Conservation (phyloP, 163 green algal genomes). For the Chlorella variabilis region DNA sequence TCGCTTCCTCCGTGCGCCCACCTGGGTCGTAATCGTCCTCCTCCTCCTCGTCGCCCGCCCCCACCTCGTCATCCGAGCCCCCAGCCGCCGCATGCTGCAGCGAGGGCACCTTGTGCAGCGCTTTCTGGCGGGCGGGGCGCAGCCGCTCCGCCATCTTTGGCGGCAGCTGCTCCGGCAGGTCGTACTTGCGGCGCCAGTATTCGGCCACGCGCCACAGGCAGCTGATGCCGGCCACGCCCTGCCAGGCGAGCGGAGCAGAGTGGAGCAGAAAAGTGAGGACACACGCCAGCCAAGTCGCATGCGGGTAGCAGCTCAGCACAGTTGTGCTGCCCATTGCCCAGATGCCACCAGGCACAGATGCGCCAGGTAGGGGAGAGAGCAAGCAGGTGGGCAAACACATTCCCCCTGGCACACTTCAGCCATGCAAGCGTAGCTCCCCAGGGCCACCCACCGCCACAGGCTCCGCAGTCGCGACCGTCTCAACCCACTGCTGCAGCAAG, state of each 20-base stretch:
- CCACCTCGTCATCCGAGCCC: conserved; percentile 7
- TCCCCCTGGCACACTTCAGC: too few species aligned
- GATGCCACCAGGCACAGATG: background rate
- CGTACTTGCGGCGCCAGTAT: conserved; percentile 13
- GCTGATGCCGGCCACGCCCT: conserved; percentile 30
- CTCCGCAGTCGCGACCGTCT: conserved; percentile 31
- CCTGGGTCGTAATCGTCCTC: conserved; percentile 14
- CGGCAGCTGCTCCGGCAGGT: conserved; percentile 30
- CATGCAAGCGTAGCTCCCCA: too few species aligned
- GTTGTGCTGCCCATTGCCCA: too few species aligned
- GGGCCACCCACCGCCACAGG: conserved; percentile 28
- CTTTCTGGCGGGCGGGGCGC: conserved; percentile 33
- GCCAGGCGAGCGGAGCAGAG: too few species aligned
- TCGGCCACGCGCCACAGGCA: conserved; percentile 39
- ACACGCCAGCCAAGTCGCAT: background rate
- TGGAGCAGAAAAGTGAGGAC: too few species aligned
- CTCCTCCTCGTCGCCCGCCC: background rate
- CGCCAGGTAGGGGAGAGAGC: too few species aligned
- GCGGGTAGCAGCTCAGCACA: too few species aligned
- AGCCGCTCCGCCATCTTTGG: conserved; percentile 33
- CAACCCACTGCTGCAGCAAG: conserved; percentile 36
- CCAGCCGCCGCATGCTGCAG: background rate
- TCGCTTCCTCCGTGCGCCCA: background rate
- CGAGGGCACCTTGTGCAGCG: conserved; percentile 12
- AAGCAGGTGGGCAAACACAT: too few species aligned